Conservation (phyloP, 2,329 filamentous ascomycete species). For the Ceratocystis alfenasii region DNA sequence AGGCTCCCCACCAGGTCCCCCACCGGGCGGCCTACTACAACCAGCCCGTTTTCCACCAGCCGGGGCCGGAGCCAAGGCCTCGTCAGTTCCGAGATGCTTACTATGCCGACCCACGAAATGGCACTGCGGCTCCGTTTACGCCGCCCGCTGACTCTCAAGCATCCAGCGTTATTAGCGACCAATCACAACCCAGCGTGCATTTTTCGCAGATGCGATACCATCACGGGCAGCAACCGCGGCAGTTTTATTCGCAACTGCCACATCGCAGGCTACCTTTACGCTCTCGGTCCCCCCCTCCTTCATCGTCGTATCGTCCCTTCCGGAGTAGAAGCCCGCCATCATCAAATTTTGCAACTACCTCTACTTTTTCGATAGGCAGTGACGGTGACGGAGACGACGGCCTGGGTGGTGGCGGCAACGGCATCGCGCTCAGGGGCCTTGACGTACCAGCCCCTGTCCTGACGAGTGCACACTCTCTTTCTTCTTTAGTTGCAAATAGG, state of each 20-base stretch:
- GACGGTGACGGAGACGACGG: background rate
- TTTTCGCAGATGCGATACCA: background rate
- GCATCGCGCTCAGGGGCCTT: background rate
- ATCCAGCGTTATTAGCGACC: conserved; percentile 9
- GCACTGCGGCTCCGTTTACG: background rate
- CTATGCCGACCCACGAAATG: background rate
- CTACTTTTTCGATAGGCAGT: background rate
- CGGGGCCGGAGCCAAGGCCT: background rate
- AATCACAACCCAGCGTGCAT: conserved; percentile 2
- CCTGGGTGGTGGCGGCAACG: background rate
- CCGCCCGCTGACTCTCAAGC: background rate
- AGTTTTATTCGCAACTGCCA: background rate
- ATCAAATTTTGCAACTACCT: background rate
- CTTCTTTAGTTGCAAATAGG: background rate
- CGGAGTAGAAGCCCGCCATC: background rate
- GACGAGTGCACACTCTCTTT: conserved; percentile 14
- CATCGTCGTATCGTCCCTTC: background rate
- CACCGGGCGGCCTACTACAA: background rate
- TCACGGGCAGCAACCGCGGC: background rate
- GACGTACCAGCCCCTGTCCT: background rate
- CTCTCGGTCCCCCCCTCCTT: background rate
- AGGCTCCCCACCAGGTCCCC: background rate
- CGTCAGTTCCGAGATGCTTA: background rate
- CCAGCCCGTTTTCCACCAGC: background rate
- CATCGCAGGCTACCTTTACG: background rate